Conservation (phyloP, 805 yeast species). For the Saccharomycopsis sp. region DNA sequence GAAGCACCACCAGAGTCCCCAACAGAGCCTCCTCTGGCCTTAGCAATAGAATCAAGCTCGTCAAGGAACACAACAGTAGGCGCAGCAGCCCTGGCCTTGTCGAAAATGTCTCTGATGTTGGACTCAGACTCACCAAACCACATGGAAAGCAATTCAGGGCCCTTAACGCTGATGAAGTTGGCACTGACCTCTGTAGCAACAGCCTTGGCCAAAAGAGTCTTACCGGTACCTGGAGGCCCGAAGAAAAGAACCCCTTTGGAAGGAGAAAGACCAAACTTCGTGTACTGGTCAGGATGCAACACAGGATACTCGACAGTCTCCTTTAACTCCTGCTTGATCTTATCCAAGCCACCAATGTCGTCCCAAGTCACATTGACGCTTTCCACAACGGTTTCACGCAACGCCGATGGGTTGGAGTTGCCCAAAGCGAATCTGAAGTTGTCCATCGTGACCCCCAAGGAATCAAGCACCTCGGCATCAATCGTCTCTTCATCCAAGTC, state of each 20-base stretch:
- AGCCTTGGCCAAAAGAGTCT: constrained; percentile 95
- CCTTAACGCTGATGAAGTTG: constrained; percentile 93
- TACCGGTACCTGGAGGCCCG: constrained; percentile 99
- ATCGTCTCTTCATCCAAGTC: constrained; percentile 95
- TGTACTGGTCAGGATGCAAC: constrained; percentile 96
- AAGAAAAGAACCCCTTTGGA: constrained; percentile 97
- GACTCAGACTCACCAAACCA: constrained; percentile 99
- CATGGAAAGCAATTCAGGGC: constrained; percentile 95
- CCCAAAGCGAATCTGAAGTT: constrained; percentile 97
- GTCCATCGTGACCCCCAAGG: constrained; percentile 97
- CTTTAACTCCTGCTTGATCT: constrained; percentile 91
- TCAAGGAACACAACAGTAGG: constrained; percentile 98
- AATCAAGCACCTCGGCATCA: constrained; percentile 93
- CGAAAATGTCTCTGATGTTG: constrained; percentile 94
- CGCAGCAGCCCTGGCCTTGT: constrained; percentile 98
- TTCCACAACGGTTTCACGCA: constrained; percentile 99
- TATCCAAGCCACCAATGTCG: constrained; percentile 97
- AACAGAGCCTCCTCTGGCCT: constrained; percentile 85
- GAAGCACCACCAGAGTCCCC: constrained; percentile 98
- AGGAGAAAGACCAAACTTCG: constrained; percentile 96
- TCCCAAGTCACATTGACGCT: constrained; percentile 98
- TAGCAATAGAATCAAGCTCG: constrained; percentile 96
- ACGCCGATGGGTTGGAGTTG: constrained; percentile 96
- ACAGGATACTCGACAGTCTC: constrained; percentile 99
- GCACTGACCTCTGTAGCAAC: constrained; percentile 99